Percentiles rank a stretch among this genome's conserved stretches.
phyloP scores from a whole-genome alignment of 2,329 filamentous ascomycete species.

The Diaporthe sp. region DNA sequence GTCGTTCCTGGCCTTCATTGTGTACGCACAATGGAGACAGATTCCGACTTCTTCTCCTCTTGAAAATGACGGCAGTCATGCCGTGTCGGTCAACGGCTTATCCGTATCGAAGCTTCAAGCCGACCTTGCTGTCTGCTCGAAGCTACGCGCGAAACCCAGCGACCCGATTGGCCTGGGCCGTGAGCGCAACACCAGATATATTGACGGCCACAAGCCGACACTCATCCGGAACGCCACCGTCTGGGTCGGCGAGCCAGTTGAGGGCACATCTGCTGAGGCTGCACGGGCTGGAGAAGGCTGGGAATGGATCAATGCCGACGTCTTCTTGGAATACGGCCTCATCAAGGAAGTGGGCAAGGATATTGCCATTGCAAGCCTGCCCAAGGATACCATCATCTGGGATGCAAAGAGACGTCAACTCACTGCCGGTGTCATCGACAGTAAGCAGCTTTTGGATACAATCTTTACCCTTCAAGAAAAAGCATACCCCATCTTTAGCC shows the following conservation, averaged over 20 bases:
- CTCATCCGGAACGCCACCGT: slow-evolving; percentile 75
- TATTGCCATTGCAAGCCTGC: slow-evolving; percentile 55
- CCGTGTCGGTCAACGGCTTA: slow-evolving; percentile 46
- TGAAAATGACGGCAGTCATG: background rate
- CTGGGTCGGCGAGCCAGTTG: slow-evolving; percentile 71
- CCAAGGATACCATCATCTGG: slow-evolving; percentile 61
- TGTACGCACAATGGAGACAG: slow-evolving; percentile 56
- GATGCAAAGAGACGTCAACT: slow-evolving; percentile 70
- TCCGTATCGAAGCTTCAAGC: slow-evolving; percentile 63
- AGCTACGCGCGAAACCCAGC: slow-evolving; percentile 63
- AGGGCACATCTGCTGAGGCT: slow-evolving; percentile 63
- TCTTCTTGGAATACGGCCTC: slow-evolving; percentile 70
- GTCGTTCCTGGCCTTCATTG: slow-evolving; percentile 60
- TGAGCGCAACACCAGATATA: slow-evolving; percentile 68
- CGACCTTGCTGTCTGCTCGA: slow-evolving; percentile 66
- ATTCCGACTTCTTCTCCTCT: slow-evolving; percentile 38
- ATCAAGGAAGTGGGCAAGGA: slow-evolving; percentile 63
- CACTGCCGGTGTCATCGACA: slow-evolving; percentile 76
- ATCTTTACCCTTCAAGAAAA: too few relatives aligned
- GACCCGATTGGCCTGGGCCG: slow-evolving; percentile 67
- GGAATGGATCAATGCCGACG: slow-evolving; percentile 69
- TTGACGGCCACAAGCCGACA: slow-evolving; percentile 67
- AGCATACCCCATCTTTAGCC: too few relatives aligned
- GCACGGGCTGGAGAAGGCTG: slow-evolving; percentile 69
- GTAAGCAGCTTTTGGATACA: too few relatives aligned